These are phyloP conservation scores for Akanthomyces muscarius DNA, from an alignment of 2,329 filamentous ascomycete species.

Conservation along the genomic window DNA sequence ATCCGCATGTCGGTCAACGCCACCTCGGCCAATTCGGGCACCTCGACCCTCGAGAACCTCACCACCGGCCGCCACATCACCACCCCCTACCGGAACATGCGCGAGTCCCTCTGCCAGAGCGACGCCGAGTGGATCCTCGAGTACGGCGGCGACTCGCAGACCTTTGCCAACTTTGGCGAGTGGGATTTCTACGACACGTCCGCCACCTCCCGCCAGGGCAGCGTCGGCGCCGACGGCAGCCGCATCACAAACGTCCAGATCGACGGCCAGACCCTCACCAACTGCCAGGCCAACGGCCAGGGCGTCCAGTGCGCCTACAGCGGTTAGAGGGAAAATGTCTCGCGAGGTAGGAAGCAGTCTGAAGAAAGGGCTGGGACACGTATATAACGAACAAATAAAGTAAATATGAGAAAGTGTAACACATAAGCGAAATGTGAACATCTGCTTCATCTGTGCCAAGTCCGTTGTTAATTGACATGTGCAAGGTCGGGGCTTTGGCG, in stretches of 20 bases:
- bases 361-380: background rate
- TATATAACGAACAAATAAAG: background rate
- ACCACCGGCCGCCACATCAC: slow-evolving; percentile 46
- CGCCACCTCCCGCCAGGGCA: slow-evolving; percentile 26
- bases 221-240: slow-evolving; percentile 31
- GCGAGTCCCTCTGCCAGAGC: slow-evolving; percentile 40
- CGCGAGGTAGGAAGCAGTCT: background rate
- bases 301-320: slow-evolving; percentile 7
- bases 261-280: background rate
- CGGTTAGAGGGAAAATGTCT: background rate
- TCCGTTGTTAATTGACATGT: too few relatives aligned
- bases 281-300: background rate
- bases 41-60: slow-evolving; percentile 37
- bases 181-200: slow-evolving; percentile 9
- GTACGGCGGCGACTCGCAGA: slow-evolving; percentile 23
- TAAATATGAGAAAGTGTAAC: background rate
- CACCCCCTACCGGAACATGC: slow-evolving; percentile 43
- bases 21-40: slow-evolving; percentile 21
- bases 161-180: slow-evolving; percentile 17
- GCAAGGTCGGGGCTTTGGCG: too few relatives aligned
- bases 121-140: slow-evolving; percentile 60
- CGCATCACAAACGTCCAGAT: slow-evolving; percentile 1
- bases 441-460: background rate
- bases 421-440: too few relatives aligned
- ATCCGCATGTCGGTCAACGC: slow-evolving; percentile 25